A percentile compares a stretch with the other conserved stretches of the same genome.
Conservation (phyloP, 2,329 filamentous ascomycete species). For the Colletotrichum sp. region DNA sequence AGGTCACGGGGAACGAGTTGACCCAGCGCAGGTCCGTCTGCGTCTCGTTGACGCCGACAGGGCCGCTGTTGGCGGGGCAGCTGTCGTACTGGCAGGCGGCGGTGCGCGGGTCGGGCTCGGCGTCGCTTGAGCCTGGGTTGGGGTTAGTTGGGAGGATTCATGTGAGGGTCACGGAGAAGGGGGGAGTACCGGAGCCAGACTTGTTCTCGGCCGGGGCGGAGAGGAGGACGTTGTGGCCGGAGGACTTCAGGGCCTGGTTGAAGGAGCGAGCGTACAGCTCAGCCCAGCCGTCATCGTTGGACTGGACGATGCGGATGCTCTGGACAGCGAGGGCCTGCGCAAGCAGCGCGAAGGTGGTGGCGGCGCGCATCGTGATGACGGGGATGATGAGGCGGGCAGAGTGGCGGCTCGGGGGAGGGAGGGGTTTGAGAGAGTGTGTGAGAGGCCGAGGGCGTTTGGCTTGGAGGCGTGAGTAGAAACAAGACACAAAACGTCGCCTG, state of each 20-base stretch:
- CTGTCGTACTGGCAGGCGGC: constrained; percentile 65
- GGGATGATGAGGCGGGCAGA: neutral
- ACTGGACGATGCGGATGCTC: constrained; percentile 62
- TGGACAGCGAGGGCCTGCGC: constrained; percentile 21
- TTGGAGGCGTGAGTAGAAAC: neutral
- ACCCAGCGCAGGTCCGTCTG: constrained; percentile 71
- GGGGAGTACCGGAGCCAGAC: constrained; percentile 52
- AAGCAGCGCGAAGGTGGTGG: constrained; percentile 11
- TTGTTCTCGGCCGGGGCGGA: constrained; percentile 71
- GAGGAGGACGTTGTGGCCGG: constrained; percentile 66
- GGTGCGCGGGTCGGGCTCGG: constrained; percentile 50
- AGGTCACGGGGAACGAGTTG: constrained; percentile 71
- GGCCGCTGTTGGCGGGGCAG: constrained; percentile 61
- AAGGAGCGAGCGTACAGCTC: constrained; percentile 69
- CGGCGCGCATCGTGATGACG: constrained; percentile 2
- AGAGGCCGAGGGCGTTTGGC: neutral
- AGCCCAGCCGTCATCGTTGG: constrained; percentile 78
- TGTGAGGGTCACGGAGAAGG: neutral
- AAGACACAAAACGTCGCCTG: neutral
- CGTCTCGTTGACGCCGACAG: constrained; percentile 61
- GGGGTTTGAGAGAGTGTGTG: neutral
- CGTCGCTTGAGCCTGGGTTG: constrained; percentile 52
- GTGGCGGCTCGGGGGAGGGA: neutral
- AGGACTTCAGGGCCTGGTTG: constrained; percentile 57
- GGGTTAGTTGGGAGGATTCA: neutral